Conservation (phyloP, 345 rosid species). For the Laguncularia racemosa region DNA sequence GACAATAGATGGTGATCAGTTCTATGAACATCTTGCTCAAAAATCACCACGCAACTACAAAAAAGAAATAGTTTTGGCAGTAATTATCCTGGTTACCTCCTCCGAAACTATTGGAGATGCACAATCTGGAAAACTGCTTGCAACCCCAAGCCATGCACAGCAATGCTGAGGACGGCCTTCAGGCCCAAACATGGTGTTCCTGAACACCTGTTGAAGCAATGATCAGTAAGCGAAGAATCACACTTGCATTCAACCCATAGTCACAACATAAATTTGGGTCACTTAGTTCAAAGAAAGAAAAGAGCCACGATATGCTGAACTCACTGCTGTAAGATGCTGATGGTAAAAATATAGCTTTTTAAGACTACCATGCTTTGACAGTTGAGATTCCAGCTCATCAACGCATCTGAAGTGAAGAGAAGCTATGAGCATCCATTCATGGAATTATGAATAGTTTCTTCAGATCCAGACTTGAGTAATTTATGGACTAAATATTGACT, state of each 20-base stretch:
- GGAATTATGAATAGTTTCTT: neutral
- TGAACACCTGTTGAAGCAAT: constrained; percentile 60
- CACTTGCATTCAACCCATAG: constrained; percentile 11
- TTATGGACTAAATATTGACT: too few species aligned
- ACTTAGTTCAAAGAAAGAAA: neutral
- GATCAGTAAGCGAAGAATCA: constrained; percentile 11
- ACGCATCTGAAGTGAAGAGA: constrained; percentile 61
- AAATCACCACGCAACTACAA: neutral
- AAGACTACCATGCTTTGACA: constrained; percentile 95
- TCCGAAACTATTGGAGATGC: constrained; percentile 91
- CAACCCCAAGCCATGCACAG: constrained; percentile 99
- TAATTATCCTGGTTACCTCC: constrained; percentile 47
- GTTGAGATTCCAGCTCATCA: constrained; percentile 85
- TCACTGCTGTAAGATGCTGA: constrained; percentile 90
- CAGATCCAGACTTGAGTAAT: too few species aligned
- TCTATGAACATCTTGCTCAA: neutral
- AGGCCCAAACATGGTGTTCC: constrained; percentile 99
- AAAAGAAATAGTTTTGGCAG: neutral
- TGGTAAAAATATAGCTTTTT: constrained; percentile 87
- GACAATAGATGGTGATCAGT: constrained; percentile 8
- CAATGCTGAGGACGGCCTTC: constrained; percentile 99
- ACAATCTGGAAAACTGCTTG: constrained; percentile 96
- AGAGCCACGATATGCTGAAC: constrained; percentile 12
- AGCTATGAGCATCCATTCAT: neutral
- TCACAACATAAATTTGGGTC: neutral